Percentiles rank a stretch among this genome's conserved stretches.
Evolutionary conservation across 148 eudicot species (phyloP).

Genomic region (Rhododendron kiyosumense): DNA sequence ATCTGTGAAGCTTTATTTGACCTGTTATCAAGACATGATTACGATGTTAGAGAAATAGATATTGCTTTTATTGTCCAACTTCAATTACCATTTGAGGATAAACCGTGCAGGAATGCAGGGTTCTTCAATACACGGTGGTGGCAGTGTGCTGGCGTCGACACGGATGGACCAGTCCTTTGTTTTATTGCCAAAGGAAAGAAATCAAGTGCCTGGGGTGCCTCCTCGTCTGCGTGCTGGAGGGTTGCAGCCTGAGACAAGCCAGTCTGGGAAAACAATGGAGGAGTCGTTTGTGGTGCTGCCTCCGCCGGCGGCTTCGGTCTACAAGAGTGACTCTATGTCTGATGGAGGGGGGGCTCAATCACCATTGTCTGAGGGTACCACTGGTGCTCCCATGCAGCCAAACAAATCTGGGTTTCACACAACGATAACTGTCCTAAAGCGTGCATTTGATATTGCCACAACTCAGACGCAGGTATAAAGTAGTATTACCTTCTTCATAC

Average conservation of each 20-base stretch:
- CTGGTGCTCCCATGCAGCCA: constrained; percentile 45
- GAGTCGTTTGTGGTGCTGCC: constrained; percentile 99
- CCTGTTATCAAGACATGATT: not conserved
- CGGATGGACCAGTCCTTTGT: constrained; percentile 96
- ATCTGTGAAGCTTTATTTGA: not conserved
- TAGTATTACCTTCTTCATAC: not conserved
- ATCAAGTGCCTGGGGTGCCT: constrained; percentile 55
- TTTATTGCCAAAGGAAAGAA: constrained; percentile 78
- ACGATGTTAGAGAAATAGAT: not conserved
- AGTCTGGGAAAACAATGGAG: constrained; percentile 80
- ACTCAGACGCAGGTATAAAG: constrained; percentile 71
- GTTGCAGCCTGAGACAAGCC: constrained; percentile 48
- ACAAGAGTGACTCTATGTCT: constrained; percentile 59
- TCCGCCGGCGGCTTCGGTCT: constrained; percentile 94
- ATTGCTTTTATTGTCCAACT: not conserved
- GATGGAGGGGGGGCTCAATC: constrained; percentile 55
- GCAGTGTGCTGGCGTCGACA: constrained; percentile 68
- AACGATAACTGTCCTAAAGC: constrained; percentile 74
- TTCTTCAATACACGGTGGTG: constrained; percentile 62
- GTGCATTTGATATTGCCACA: constrained; percentile 89
- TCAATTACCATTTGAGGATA: not conserved
- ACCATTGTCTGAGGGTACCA: constrained; percentile 52
- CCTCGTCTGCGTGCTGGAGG: constrained; percentile 72
- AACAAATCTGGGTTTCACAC: constrained; percentile 83
- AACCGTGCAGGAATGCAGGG: constrained; percentile 72